Percentiles rank a stretch among this genome's conserved stretches.
Evolutionary conservation across 2,329 filamentous ascomycete genomes (phyloP).

Genomic region (Alternaria ethzedia): DNA sequence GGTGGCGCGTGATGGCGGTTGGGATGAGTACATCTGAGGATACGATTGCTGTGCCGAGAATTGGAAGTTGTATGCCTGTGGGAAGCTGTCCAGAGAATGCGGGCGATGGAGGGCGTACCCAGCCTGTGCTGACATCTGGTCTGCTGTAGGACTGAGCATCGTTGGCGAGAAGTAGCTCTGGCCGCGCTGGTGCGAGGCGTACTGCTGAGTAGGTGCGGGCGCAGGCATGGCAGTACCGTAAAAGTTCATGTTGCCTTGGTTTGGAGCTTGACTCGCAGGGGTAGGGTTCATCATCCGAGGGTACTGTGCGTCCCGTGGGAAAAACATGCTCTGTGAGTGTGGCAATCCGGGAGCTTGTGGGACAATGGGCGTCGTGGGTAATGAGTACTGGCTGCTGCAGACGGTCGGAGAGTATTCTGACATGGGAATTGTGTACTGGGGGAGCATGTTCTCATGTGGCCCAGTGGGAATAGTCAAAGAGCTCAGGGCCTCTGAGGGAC

Average conservation of each 20-base stretch:
- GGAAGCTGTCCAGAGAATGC: conserved; percentile 35
- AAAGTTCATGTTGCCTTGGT: conserved; percentile 18
- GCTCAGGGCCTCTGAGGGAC: conserved; percentile 26
- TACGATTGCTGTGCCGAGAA: conserved; percentile 24
- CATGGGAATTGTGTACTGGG: conserved; percentile 22
- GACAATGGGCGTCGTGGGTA: conserved; percentile 35
- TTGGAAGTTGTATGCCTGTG: conserved; percentile 26
- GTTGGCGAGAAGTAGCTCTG: conserved; percentile 28
- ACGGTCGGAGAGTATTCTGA: conserved; percentile 32
- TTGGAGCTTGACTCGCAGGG: conserved; percentile 13
- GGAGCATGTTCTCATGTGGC: conserved; percentile 17
- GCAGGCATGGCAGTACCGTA: conserved; percentile 12
- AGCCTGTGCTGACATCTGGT: conserved; percentile 20
- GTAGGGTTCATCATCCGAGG: conserved; percentile 16
- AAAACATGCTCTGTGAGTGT: conserved; percentile 27
- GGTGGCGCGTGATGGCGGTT: conserved; percentile 30
- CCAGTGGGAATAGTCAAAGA: conserved; percentile 26
- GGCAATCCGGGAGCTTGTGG: conserved; percentile 26
- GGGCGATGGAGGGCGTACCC: conserved; percentile 31
- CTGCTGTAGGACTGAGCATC: conserved; percentile 30
- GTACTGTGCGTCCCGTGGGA: conserved; percentile 23
- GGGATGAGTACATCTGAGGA: conserved; percentile 33
- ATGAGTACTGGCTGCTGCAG: conserved; percentile 32
- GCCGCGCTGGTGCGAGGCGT: conserved; percentile 25
- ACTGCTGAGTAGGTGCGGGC: conserved; percentile 16